Evolutionary conservation across 257 asterid genomes (phyloP).

Genomic region (Solanum chilense): DNA sequence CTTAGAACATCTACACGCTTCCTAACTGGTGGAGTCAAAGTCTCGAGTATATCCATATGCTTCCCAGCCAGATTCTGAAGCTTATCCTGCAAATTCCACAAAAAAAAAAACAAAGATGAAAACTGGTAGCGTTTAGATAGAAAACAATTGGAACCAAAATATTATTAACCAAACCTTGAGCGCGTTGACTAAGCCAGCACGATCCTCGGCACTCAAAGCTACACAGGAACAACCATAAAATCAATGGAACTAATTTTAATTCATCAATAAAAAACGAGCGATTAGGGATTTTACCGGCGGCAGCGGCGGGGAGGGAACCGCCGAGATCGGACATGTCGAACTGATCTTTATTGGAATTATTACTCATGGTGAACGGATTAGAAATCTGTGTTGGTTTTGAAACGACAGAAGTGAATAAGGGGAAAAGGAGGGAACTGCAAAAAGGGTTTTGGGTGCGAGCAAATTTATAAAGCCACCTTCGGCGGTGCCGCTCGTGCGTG

Average conservation of each 20-base stretch:
- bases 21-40: constrained; percentile 53
- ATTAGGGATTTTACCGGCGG: constrained; percentile 47
- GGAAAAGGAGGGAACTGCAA: constrained; percentile 7
- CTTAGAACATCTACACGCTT: constrained; percentile 65
- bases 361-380: constrained; percentile 18
- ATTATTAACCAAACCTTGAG: constrained; percentile 43
- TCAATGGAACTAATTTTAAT: background rate
- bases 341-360: constrained; percentile 32
- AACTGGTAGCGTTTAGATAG: background rate
- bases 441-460: background rate
- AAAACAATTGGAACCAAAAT: background rate
- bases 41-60: constrained; percentile 46
- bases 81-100: background rate
- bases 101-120: background rate
- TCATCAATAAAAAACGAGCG: background rate
- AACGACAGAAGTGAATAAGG: background rate
- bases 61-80: constrained; percentile 46
- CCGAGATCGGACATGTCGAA: constrained; percentile 47
- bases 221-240: constrained; percentile 1
- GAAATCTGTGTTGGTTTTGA: constrained; percentile 1
- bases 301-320: constrained; percentile 77
- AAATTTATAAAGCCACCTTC: background rate
- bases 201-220: constrained; percentile 86
- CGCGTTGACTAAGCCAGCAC: constrained; percentile 60
- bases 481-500: background rate